Evolutionary conservation across 495 filamentous ascomycete genomes (phyloP).

Genomic region (Pseudevernia furfuracea): DNA sequence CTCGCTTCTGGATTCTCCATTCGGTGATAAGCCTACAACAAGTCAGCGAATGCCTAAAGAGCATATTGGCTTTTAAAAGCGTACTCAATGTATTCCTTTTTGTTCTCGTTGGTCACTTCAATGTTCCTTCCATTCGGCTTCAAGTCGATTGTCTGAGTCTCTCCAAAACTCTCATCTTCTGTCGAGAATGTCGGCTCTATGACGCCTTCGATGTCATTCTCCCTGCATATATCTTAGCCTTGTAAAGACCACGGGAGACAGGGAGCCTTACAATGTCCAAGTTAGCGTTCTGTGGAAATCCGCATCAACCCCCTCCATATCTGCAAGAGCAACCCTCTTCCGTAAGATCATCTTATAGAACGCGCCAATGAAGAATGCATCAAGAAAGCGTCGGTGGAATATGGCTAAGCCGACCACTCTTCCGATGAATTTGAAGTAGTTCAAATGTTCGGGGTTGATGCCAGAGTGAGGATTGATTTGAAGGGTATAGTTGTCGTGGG

Average conservation of each 20-base stretch:
- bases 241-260: background rate
- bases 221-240: slow-evolving; percentile 41
- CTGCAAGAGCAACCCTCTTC: slow-evolving; percentile 82
- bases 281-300: slow-evolving; percentile 91
- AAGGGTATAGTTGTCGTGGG: slow-evolving; percentile 99
- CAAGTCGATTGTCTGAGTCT: slow-evolving; percentile 82
- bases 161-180: slow-evolving; percentile 95
- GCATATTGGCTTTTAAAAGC: slow-evolving; percentile 27
- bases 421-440: slow-evolving; percentile 99
- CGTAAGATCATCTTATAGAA: slow-evolving; percentile 99
- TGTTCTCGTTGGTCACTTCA: slow-evolving; percentile 93
- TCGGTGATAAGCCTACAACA: slow-evolving; percentile 73
- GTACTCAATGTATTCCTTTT: slow-evolving; percentile 88
- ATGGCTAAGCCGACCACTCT: slow-evolving; percentile 96
- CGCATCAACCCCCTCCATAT: slow-evolving; percentile 99
- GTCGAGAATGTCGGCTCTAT: slow-evolving; percentile 92
- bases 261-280: slow-evolving; percentile 70
- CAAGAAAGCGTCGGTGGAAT: slow-evolving; percentile 95
- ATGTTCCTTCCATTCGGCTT: slow-evolving; percentile 87
- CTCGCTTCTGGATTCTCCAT: slow-evolving; percentile 98
- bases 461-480: slow-evolving; percentile 99
- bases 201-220: slow-evolving; percentile 91
- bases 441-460: slow-evolving; percentile 98
- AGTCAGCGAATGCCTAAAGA: slow-evolving; percentile 6
- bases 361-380: slow-evolving; percentile 98